Percentiles rank a stretch among this genome's conserved stretches.
phyloP scores from a whole-genome alignment of 305 asterid genomes.

The Fraxinus albicans region DNA sequence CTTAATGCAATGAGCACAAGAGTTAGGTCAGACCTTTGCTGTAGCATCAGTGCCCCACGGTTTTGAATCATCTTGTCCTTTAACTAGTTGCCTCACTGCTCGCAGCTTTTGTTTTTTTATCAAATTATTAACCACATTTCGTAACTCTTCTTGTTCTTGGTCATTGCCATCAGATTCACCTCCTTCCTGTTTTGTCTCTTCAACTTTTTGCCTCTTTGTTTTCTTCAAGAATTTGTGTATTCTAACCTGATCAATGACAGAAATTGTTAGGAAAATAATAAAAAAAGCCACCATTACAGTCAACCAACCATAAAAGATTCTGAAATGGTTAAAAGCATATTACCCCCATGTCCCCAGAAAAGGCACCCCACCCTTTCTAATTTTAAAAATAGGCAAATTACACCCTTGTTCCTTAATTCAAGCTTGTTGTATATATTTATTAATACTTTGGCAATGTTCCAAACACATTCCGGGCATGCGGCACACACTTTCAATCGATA shows the following conservation, averaged over 20 bases:
- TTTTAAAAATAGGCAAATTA: background rate
- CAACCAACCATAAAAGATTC: background rate
- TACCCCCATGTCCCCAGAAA: background rate
- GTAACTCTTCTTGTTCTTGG: conserved; percentile 48
- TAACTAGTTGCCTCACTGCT: conserved; percentile 69
- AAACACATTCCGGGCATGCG: background rate
- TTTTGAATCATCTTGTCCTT: conserved; percentile 53
- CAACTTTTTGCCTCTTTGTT: conserved; percentile 55
- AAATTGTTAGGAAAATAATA: conserved; percentile 23
- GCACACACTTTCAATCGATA: background rate
- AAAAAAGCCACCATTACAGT: background rate
- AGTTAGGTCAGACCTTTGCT: conserved; percentile 66
- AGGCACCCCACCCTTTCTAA: background rate
- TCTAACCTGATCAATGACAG: conserved; percentile 55
- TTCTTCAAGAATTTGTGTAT: conserved; percentile 72
- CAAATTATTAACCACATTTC: conserved; percentile 58
- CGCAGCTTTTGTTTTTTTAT: conserved; percentile 76
- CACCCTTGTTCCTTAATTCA: background rate
- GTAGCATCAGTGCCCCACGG: conserved; percentile 82
- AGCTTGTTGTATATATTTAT: background rate
- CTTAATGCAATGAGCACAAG: conserved; percentile 17
- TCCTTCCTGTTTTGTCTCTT: conserved; percentile 36
- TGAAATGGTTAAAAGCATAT: background rate
- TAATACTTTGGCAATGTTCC: background rate
- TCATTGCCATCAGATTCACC: conserved; percentile 35